Evolutionary conservation across 305 asterid genomes (phyloP).

Genomic region (Fraxinus velutina): DNA sequence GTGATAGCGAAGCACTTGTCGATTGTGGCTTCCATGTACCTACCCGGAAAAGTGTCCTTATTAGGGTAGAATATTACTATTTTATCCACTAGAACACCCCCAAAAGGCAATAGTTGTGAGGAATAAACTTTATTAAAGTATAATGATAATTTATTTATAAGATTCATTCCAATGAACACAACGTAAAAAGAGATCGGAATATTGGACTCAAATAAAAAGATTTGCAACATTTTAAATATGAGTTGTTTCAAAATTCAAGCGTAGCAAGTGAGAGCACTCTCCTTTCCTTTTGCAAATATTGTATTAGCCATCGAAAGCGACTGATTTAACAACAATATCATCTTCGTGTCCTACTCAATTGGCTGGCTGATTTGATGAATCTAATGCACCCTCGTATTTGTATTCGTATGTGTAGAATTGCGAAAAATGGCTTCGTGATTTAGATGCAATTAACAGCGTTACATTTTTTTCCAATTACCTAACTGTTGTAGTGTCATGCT

Average conservation of each 20-base stretch:
- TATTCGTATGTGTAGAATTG: not conserved
- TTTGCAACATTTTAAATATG: not conserved
- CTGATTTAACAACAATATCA: not conserved
- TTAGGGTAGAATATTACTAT: not conserved
- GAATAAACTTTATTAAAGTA: not conserved
- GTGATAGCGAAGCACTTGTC: not conserved
- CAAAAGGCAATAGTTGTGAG: not conserved
- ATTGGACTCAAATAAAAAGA: not conserved
- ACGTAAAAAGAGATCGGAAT: not conserved
- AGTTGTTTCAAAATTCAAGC: not conserved
- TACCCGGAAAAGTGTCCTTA: not conserved
- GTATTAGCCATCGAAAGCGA: constrained; percentile 2
- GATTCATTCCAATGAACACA: not conserved
- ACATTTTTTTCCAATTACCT: not conserved
- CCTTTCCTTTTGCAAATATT: not conserved
- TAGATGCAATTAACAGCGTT: not conserved
- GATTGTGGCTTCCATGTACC: not conserved
- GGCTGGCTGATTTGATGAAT: not conserved
- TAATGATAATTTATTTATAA: no score
- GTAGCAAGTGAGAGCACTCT: not conserved
- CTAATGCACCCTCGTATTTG: not conserved
- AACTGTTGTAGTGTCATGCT: not conserved
- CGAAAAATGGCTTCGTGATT: not conserved
- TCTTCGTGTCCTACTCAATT: not conserved
- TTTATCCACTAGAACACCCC: not conserved